Percentiles rank a stretch among this genome's conserved stretches.
phyloP scores from a whole-genome alignment of 1,284 basidiomycete species.

The Leucoagaricus sp. region DNA sequence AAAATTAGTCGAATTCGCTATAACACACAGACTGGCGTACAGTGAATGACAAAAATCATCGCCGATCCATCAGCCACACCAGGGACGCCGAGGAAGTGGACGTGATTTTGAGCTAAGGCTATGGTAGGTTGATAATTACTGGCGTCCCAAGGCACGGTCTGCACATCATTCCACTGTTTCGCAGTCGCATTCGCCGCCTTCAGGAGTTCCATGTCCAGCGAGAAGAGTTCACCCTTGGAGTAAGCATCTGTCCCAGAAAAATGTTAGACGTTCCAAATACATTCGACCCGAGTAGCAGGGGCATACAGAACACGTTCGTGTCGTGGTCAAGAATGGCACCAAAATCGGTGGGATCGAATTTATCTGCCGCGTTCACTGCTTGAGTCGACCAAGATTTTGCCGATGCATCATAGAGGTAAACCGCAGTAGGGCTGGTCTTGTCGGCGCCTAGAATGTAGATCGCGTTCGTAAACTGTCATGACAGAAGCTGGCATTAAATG shows the following conservation, averaged over 20 bases:
- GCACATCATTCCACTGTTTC: conserved; percentile 60
- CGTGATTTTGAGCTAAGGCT: conserved; percentile 76
- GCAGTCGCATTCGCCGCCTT: conserved; percentile 55
- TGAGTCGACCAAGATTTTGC: conserved; percentile 52
- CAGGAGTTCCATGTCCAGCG: conserved; percentile 63
- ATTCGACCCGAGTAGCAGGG: conserved; percentile 8
- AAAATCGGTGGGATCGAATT: conserved; percentile 54
- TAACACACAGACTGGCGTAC: conserved; percentile 40
- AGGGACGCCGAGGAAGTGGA: conserved; percentile 77
- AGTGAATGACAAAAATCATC: conserved; percentile 84
- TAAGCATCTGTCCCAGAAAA: conserved; percentile 61
- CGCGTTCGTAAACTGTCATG: conserved; percentile 64
- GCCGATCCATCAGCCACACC: conserved; percentile 62
- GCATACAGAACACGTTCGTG: conserved; percentile 76
- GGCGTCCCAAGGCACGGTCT: conserved; percentile 27
- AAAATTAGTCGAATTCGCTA: not conserved
- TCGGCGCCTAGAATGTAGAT: conserved; percentile 80
- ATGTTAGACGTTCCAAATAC: not conserved
- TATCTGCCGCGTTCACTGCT: not conserved
- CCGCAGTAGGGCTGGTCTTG: conserved; percentile 53
- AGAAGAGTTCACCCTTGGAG: conserved; percentile 56
- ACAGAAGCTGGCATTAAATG: not conserved
- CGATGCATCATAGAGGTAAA: conserved; percentile 67
- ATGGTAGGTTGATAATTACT: conserved; percentile 62
- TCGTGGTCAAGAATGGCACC: conserved; percentile 81